These are phyloP conservation scores for Ramaria rubella DNA, from an alignment of 768 basidiomycete species.

Conservation along the genomic window DNA sequence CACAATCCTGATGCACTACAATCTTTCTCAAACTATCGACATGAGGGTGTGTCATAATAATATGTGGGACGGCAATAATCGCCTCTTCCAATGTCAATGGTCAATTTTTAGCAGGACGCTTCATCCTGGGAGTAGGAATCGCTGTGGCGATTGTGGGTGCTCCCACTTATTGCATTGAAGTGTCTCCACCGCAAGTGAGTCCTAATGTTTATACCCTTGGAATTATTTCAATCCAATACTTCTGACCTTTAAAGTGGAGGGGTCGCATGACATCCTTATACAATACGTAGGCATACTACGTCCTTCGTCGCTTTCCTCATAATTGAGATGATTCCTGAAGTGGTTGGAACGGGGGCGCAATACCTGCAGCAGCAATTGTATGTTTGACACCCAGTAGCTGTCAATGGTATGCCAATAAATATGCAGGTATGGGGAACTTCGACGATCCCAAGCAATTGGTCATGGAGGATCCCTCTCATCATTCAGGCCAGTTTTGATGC, in stretches of 20 bases:
- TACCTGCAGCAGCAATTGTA: conserved; percentile 19
- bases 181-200: conserved; percentile 25
- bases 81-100: conserved; percentile 16
- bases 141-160: conserved; percentile 15
- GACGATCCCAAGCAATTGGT: conserved; percentile 16
- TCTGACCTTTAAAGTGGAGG: conserved; percentile 15
- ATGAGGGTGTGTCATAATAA: conserved; percentile 13
- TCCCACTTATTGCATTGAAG: conserved; percentile 27
- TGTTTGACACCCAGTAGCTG: neutral
- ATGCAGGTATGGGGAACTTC: conserved; percentile 6
- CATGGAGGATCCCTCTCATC: conserved; percentile 24
- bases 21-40: neutral
- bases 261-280: conserved; percentile 12
- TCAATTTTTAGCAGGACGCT: conserved; percentile 29
- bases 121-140: conserved; percentile 25
- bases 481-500: conserved; percentile 11
- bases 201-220: too few relatives aligned
- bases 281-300: neutral
- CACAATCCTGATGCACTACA: neutral
- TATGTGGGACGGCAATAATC: conserved; percentile 23
- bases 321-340: conserved; percentile 9
- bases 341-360: conserved; percentile 14
- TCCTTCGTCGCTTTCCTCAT: neutral
- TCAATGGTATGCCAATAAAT: neutral
- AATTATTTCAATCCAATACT: conserved; percentile 2